Evolutionary conservation across 2,329 filamentous ascomycete species (phyloP), one percentile per base, ranked within the genome.

Genomic region (Penicillium concentricum): DNA sequence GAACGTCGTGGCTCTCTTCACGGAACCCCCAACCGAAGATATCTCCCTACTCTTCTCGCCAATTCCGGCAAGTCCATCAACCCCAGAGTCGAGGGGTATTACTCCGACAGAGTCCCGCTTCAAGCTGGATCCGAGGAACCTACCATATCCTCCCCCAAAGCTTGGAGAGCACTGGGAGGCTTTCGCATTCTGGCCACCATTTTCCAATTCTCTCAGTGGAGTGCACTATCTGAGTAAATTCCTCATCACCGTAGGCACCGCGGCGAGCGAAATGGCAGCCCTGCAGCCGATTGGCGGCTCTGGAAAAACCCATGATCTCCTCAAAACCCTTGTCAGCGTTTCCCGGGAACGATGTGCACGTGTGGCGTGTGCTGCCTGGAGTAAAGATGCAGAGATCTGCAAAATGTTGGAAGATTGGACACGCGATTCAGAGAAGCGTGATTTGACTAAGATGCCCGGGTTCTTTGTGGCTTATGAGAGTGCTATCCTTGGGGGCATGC

Each of bases 371-470:
- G 88, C 89, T 15, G 90, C 92, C 0, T 99, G 94, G 95, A 93
- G 91, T 67, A 88, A 87, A 51, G 95, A 99, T 74, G 91, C 93
- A 3, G 91, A 97, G 73, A 90, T 92, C 65, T 92, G 93, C 77
- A 96, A 93, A 72, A 86, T 89, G 62, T 83, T 99, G 2, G 95
- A 99, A 72, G 91, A 96, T 70, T 99, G 95, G 95, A 89, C 89
- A 56, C 85, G 92, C 26, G 87, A 91, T 24, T 80, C 86, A 0
- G 92, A 97, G 57, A 84, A 88, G 53, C 87, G 88, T 54, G 92
- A 97, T 68, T 82, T 97, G 45, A 99, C 95, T 0, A 89, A 89
- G 61, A 93, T 99, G 88, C 94, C 95, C 0, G 83, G 86, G 2
- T 87, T 88, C 52, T 97, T 99, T 73, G 82, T 90, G 16, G 85